Evolutionary conservation across 352 stramenopile species (phyloP).

Genomic region (Aphanomyces stellatus): DNA sequence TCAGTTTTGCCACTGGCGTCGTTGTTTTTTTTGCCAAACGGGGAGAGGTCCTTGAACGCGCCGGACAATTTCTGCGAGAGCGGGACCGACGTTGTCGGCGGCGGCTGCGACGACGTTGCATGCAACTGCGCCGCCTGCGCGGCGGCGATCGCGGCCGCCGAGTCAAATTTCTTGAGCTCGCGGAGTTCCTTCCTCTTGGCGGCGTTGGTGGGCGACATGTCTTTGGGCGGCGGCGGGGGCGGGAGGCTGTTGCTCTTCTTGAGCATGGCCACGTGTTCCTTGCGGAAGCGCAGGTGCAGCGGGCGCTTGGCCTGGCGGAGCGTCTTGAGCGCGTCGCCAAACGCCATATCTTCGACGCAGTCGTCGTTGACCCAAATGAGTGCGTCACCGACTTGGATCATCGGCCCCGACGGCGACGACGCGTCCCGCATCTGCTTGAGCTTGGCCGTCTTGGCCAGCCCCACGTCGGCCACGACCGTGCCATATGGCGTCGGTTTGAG

Average conservation of each 20-base stretch:
- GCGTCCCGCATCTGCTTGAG: conserved; percentile 47
- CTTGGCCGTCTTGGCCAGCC: conserved; percentile 80
- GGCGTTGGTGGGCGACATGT: background rate
- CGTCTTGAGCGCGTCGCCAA: conserved; percentile 78
- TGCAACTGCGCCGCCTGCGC: conserved; percentile 27
- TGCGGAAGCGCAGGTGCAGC: conserved; percentile 65
- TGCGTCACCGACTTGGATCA: conserved; percentile 49
- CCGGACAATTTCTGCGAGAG: background rate
- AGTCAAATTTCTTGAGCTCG: conserved; percentile 57
- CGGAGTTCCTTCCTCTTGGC: conserved; percentile 30
- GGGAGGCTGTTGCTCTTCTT: conserved; percentile 5
- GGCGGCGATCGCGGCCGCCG: conserved; percentile 34
- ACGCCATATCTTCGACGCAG: conserved; percentile 51
- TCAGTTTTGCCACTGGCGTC: no score
- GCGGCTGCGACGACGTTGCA: no score
- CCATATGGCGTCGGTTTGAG: conserved; percentile 54
- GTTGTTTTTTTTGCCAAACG: conserved; percentile 3
- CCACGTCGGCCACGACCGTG: conserved; percentile 75
- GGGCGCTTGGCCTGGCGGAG: conserved; percentile 72
- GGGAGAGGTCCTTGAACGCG: conserved; percentile 11
- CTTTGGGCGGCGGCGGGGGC: background rate
- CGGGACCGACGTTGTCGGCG: background rate
- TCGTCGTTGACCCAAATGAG: conserved; percentile 84
- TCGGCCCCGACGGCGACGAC: conserved; percentile 39
- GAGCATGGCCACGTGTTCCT: conserved; percentile 10